Conservation (phyloP, 805 yeast genomes). For the Yarrowia sp. region DNA sequence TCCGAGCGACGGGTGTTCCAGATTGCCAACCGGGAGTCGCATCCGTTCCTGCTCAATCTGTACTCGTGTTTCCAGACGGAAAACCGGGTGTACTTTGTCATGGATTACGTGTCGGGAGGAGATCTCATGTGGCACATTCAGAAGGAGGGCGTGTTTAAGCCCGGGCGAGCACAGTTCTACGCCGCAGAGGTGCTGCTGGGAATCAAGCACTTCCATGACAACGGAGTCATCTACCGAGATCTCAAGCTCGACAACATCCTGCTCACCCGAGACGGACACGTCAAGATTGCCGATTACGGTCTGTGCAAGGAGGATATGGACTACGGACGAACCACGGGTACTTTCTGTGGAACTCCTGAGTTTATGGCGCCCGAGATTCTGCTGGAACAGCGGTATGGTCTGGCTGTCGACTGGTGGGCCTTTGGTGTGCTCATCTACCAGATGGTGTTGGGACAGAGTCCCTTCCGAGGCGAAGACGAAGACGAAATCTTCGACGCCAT, state of each 20-base stretch:
- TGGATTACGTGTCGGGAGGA: constrained; percentile 98
- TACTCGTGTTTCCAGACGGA: constrained; percentile 98
- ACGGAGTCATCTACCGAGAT: constrained; percentile 94
- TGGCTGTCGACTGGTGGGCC: constrained; percentile 99
- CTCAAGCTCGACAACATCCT: constrained; percentile 91
- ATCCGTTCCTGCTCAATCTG: constrained; percentile 87
- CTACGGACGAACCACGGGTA: constrained; percentile 78
- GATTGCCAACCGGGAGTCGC: constrained; percentile 77
- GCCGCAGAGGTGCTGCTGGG: constrained; percentile 95
- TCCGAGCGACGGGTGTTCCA: constrained; percentile 91
- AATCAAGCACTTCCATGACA: constrained; percentile 87
- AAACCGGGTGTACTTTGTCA: constrained; percentile 93
- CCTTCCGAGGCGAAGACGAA: constrained; percentile 95
- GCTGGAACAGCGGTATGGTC: constrained; percentile 85
- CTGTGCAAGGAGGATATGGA: constrained; percentile 93
- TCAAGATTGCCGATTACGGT: constrained; percentile 96
- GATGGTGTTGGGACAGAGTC: constrained; percentile 94
- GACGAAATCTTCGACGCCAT: constrained; percentile 97
- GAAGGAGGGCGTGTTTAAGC: constrained; percentile 72
- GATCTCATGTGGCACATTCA: constrained; percentile 99
- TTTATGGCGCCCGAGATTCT: constrained; percentile 98
- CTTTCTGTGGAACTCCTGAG: constrained; percentile 99
- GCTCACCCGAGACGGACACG: constrained; percentile 86
- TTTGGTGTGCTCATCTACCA: constrained; percentile 95
- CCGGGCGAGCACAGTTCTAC: constrained; percentile 90